These are phyloP conservation scores for Croton setiger DNA, from an alignment of 441 rosid species.

Conservation along the genomic window DNA sequence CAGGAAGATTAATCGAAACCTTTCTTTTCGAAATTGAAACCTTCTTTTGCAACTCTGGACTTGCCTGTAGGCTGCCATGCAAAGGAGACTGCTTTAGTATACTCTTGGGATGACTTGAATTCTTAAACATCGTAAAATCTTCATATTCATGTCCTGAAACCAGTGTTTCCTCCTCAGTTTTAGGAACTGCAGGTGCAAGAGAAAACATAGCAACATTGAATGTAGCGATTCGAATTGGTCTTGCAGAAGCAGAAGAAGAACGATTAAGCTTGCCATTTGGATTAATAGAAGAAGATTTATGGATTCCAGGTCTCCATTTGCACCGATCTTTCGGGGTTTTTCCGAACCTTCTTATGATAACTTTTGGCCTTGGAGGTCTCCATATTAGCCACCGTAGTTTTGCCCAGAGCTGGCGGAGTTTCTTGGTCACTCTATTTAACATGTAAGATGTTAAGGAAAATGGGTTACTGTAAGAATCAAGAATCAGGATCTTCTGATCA, in stretches of 20 bases:
- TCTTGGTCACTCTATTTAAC: conserved; percentile 46
- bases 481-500: conserved; percentile 15
- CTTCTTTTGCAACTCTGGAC: conserved; percentile 28
- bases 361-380: conserved; percentile 54
- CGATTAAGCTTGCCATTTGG: conserved; percentile 20
- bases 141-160: conserved; percentile 30
- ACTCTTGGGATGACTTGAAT: conserved; percentile 51
- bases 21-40: conserved; percentile 41
- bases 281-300: conserved; percentile 28
- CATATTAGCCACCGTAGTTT: conserved; percentile 54
- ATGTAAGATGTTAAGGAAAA: conserved; percentile 26
- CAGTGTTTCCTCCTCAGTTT: conserved; percentile 33
- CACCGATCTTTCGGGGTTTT: conserved; percentile 40
- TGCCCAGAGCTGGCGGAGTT: conserved; percentile 42
- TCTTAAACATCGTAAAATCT: conserved; percentile 19
- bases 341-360: conserved; percentile 54
- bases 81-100: conserved; percentile 83
- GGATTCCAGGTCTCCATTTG: conserved; percentile 29
- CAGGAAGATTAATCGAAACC: conserved; percentile 88
- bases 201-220: conserved; percentile 98
- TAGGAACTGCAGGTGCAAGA: conserved; percentile 74
- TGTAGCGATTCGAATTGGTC: conserved; percentile 70
- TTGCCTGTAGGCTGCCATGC: conserved; percentile 27
- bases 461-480: conserved; percentile 10
- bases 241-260: conserved; percentile 25